These are phyloP conservation scores for Helminthosporium solani DNA, from an alignment of 2,329 filamentous ascomycete genomes.

Conservation along the genomic window DNA sequence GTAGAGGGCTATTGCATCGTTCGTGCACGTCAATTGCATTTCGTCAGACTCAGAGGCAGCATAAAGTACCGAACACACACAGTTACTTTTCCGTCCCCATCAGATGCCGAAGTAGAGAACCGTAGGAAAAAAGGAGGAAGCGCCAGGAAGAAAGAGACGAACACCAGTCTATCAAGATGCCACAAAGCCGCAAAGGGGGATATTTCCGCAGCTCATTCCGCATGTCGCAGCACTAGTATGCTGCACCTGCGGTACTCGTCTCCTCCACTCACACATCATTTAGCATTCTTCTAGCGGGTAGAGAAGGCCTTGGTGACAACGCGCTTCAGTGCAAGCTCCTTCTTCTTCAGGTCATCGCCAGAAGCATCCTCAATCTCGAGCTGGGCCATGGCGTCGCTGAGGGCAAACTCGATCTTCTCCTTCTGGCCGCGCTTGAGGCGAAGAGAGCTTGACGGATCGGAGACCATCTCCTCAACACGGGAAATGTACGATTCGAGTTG, in stretches of 20 bases:
- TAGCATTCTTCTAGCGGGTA: constrained; percentile 63
- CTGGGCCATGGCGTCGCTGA: constrained; percentile 96
- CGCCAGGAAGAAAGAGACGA: constrained; percentile 22
- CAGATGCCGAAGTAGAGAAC: constrained; percentile 11
- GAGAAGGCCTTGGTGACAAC: constrained; percentile 98
- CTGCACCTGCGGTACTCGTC: constrained; percentile 29
- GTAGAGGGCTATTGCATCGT: constrained; percentile 3
- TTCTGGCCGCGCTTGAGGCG: constrained; percentile 99
- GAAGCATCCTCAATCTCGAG: constrained; percentile 91
- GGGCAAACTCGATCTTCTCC: constrained; percentile 98
- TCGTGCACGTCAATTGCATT: constrained; percentile 12
- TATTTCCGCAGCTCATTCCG: constrained; percentile 20
- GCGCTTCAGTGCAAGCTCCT: constrained; percentile 97
- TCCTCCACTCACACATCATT: constrained; percentile 15
- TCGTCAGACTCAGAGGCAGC: constrained; percentile 12
- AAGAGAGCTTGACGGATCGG: constrained; percentile 90
- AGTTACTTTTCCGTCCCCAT: constrained; percentile 15
- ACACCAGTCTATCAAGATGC: constrained; percentile 41
- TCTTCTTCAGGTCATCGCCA: constrained; percentile 98
- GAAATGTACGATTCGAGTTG: constrained; percentile 99
- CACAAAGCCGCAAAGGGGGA: constrained; percentile 21
- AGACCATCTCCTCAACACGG: constrained; percentile 98
- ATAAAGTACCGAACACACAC: constrained; percentile 10
- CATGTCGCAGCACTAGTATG: constrained; percentile 29
- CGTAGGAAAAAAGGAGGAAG: constrained; percentile 21